Base-by-base conservation (phyloP, 2,329 filamentous ascomycete species). In the Chaetomium sp. region DNA sequence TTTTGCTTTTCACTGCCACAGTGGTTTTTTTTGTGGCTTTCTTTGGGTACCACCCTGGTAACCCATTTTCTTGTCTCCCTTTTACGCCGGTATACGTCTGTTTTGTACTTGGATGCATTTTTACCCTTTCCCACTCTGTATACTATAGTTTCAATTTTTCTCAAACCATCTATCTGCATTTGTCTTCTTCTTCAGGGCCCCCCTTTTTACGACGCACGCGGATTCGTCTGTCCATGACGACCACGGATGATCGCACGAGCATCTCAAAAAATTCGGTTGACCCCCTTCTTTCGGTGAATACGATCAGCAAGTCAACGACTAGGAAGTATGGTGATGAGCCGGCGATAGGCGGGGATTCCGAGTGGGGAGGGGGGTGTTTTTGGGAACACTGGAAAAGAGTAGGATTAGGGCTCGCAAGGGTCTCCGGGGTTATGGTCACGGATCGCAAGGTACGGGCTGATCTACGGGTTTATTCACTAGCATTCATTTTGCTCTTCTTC, bases 361-460 rank as follows among this genome's bases (percentile, higher is more conserved):
- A 2, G 5, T 42, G 1, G 40, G 14, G 5, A 12, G 40, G 6
- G 3, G 14, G 40, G 34, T 4, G n/a, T 35, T 37, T 45, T 45
- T 4, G 14, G 42, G 19, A 32, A 8, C 6, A 33, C 12, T 33
- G 35, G 50, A 32, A 8, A 55, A 53, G 45, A 52, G 33, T 32
- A 40, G 54, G 38, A 53, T 6, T 6, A 33, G 36, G 45, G 41
- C 49, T 46, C 52, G 57, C 52, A 40, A 55, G 49, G 52, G 54
- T 50, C 52, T 48, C 45, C 6, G n/a, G 10, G 36, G 35, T 27
- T 27, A 41, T 8, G n/a, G 5, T n/a, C 32, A 37, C 33, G 34
- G 43, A 38, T 27, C 19, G n/a, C 11, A n/a, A 14, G 41, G 9
- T 32, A 10, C 27, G 19, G 43, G 36, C 51, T 27, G 34, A 40